Percentiles rank a stretch among this genome's conserved stretches.
phyloP scores from a whole-genome alignment of 495 filamentous ascomycete species.

The Penicillium paradoxum region DNA sequence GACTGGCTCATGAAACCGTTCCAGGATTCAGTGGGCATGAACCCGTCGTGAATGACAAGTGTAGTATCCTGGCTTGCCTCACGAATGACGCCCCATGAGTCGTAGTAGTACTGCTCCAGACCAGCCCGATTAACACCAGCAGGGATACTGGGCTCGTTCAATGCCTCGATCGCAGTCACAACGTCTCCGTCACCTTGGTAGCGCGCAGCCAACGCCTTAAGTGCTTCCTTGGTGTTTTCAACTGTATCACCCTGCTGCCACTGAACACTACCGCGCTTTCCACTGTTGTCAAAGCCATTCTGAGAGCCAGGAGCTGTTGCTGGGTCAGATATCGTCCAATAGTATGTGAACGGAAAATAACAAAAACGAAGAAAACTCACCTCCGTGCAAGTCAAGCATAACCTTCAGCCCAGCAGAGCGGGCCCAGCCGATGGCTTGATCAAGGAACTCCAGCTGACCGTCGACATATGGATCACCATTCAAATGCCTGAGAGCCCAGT shows the following conservation, averaged over 20 bases:
- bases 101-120: slow-evolving; percentile 60
- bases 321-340: slow-evolving; percentile 14
- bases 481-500: slow-evolving; percentile 62
- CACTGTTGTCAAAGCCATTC: slow-evolving; percentile 79
- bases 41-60: slow-evolving; percentile 65
- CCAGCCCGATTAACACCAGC: slow-evolving; percentile 47
- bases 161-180: slow-evolving; percentile 63
- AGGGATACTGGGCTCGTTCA: slow-evolving; percentile 64
- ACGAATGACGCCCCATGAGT: slow-evolving; percentile 54
- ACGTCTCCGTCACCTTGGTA: slow-evolving; percentile 60
- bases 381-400: slow-evolving; percentile 66
- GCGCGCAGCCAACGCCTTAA: slow-evolving; percentile 53
- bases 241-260: slow-evolving; percentile 60
- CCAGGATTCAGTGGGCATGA: slow-evolving; percentile 57
- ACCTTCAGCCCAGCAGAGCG: slow-evolving; percentile 57
- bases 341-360: too few species aligned
- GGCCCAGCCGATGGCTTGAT: slow-evolving; percentile 66
- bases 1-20: slow-evolving; percentile 63
- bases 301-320: slow-evolving; percentile 65
- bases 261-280: slow-evolving; percentile 56
- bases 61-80: slow-evolving; percentile 47
- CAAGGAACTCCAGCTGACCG: slow-evolving; percentile 63
- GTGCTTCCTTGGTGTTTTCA: slow-evolving; percentile 50
- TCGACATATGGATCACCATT: slow-evolving; percentile 66
- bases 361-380: slow-evolving; percentile 31